Evolutionary conservation across 805 yeast genomes (phyloP).

Genomic region (Cyberlindnera saturnus): DNA sequence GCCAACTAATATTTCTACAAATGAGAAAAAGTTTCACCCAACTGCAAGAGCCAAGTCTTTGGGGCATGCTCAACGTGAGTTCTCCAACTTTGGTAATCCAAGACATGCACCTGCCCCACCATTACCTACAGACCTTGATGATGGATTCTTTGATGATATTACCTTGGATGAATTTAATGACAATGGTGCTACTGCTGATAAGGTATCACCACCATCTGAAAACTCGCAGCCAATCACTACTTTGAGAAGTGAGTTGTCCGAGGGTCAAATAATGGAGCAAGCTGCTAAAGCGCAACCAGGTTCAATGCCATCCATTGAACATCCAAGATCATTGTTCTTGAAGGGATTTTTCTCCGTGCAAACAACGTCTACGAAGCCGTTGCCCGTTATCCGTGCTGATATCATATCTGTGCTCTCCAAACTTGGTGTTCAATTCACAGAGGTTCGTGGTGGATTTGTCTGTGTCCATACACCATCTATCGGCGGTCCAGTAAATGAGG

Average conservation of each 20-base stretch:
- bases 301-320: conserved; percentile 90
- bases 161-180: conserved; percentile 48
- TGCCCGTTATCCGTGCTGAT: conserved; percentile 82
- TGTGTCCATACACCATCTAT: conserved; percentile 64
- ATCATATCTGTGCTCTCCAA: conserved; percentile 70
- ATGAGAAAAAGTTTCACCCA: conserved; percentile 50
- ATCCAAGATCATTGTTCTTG: conserved; percentile 82
- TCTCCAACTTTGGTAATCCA: not conserved
- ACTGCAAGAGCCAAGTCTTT: conserved; percentile 85
- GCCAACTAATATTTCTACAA: conserved; percentile 2
- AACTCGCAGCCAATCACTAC: conserved; percentile 8
- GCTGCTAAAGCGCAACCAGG: conserved; percentile 61
- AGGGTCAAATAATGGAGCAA: conserved; percentile 40
- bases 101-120: conserved; percentile 20
- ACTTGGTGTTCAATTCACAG: conserved; percentile 76
- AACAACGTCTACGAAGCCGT: conserved; percentile 88
- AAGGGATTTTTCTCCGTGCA: conserved; percentile 94
- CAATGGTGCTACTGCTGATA: conserved; percentile 14
- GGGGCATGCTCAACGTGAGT: conserved; percentile 63
- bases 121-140: conserved; percentile 31
- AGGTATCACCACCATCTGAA: conserved; percentile 6
- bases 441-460: conserved; percentile 89
- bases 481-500: conserved; percentile 1
- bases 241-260: conserved; percentile 31
- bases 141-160: conserved; percentile 46